Conservation (phyloP, 352 stramenopile genomes). For the Pythium phragmitis region DNA sequence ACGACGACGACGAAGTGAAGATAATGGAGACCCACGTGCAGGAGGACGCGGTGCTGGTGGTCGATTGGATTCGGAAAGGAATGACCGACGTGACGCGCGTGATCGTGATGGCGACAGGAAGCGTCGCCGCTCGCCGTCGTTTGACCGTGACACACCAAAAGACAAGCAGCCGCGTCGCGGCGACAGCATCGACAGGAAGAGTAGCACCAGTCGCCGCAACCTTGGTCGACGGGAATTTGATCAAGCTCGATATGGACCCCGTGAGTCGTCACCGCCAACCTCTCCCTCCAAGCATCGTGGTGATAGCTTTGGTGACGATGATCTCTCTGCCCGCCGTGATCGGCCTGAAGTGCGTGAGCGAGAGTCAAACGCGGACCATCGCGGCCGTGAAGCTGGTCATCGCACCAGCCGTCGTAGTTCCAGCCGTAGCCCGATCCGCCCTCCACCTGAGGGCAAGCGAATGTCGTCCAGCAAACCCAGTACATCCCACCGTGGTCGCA, state of each 20-base stretch:
- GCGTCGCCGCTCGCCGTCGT: constrained; percentile 16
- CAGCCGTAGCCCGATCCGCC: constrained; percentile 9
- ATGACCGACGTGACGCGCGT: constrained; percentile 12
- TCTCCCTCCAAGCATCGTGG: constrained; percentile 5
- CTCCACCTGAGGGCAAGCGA: neutral
- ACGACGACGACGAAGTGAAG: constrained; percentile 6
- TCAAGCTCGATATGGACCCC: constrained; percentile 19
- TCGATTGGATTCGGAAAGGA: neutral
- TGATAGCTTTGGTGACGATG: neutral
- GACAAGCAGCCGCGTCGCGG: constrained; percentile 17
- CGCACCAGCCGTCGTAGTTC: neutral
- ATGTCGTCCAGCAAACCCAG: constrained; percentile 3
- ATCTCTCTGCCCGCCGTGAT: neutral
- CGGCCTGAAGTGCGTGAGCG: neutral
- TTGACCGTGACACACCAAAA: constrained; percentile 7
- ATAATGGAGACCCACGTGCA: constrained; percentile 11
- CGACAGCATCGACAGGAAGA: neutral
- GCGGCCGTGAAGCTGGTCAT: neutral
- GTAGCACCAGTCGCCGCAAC: neutral
- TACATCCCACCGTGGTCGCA: constrained; percentile 2
- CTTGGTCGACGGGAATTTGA: constrained; percentile 13
- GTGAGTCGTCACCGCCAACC: neutral
- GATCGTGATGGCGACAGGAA: constrained; percentile 18
- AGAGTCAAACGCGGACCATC: neutral
- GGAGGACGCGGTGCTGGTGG: constrained; percentile 2